Evolutionary conservation across 306 rosid genomes (phyloP).

Genomic region (Casuarina glauca): DNA sequence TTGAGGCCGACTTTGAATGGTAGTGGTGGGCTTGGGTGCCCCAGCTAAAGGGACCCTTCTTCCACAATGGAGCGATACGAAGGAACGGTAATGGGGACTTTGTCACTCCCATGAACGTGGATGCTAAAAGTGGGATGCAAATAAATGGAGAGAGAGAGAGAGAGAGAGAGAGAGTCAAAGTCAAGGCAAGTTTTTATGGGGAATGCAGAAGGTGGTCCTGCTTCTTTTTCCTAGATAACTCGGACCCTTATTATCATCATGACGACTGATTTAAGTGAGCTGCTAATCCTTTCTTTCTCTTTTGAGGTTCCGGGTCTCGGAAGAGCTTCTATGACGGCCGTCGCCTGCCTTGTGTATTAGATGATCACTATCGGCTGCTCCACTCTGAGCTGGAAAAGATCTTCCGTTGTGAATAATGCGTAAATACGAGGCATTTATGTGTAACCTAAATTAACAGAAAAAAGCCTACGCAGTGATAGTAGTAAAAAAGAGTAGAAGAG

Average conservation of each 20-base stretch:
- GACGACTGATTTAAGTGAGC: not conserved
- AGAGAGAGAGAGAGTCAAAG: not conserved
- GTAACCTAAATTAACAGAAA: no score
- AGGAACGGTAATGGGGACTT: conserved; percentile 33
- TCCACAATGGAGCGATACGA: conserved; percentile 17
- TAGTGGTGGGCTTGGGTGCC: conserved; percentile 32
- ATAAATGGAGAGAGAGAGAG: conserved; percentile 38
- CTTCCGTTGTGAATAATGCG: not conserved
- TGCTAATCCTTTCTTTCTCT: not conserved
- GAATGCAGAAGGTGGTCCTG: not conserved
- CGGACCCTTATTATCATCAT: not conserved
- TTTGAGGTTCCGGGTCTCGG: not conserved
- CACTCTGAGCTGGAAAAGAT: not conserved
- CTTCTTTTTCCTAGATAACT: conserved; percentile 25
- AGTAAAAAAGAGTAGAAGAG: no score
- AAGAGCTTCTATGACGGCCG: conserved; percentile 1
- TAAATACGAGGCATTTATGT: no score
- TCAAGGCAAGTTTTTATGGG: conserved; percentile 22
- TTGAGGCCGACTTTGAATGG: conserved; percentile 35
- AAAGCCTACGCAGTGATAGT: no score
- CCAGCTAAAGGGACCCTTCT: conserved; percentile 48
- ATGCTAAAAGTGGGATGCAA: conserved; percentile 32
- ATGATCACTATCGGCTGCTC: not conserved
- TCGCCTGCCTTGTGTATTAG: not conserved
- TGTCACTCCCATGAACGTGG: conserved; percentile 58